phyloP scores from a whole-genome alignment of 1,139 yeast species.

The Candida sojae region DNA sequence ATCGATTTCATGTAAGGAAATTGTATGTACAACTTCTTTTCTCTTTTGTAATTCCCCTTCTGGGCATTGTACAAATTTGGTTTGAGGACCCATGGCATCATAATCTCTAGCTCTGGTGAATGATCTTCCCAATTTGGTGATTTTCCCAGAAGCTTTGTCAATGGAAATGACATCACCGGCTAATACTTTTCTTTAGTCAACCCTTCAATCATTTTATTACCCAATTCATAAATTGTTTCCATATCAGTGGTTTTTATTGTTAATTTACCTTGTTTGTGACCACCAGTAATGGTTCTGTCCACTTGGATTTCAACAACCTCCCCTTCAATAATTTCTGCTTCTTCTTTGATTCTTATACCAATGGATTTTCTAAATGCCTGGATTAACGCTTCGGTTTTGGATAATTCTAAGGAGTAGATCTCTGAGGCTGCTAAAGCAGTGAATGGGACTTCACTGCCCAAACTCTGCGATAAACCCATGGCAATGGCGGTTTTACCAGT shows the following conservation, averaged over 20 bases:
- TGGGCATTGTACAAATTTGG: slow-evolving; percentile 96
- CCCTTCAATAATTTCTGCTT: slow-evolving; percentile 94
- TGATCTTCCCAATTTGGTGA: slow-evolving; percentile 91
- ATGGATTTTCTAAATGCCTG: slow-evolving; percentile 96
- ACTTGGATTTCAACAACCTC: slow-evolving; percentile 98
- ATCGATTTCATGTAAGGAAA: slow-evolving; percentile 95
- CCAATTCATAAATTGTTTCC: slow-evolving; percentile 98
- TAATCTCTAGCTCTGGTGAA: slow-evolving; percentile 96
- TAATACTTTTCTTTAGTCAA: slow-evolving; percentile 88
- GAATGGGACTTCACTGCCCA: slow-evolving; percentile 93
- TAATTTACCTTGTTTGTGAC: slow-evolving; percentile 96
- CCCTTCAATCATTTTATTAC: slow-evolving; percentile 96
- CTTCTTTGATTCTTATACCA: slow-evolving; percentile 94
- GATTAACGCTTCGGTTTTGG: slow-evolving; percentile 93
- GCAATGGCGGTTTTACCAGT: slow-evolving; percentile 99
- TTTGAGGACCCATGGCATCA: slow-evolving; percentile 99
- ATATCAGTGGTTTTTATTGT: slow-evolving; percentile 98
- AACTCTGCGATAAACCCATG: slow-evolving; percentile 88
- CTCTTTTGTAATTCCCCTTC: slow-evolving; percentile 97
- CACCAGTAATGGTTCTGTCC: slow-evolving; percentile 94
- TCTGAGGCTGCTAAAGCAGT: slow-evolving; percentile 95
- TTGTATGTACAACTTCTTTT: slow-evolving; percentile 93
- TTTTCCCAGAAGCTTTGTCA: slow-evolving; percentile 94
- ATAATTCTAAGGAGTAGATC: slow-evolving; percentile 83
- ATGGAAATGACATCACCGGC: slow-evolving; percentile 98